Conservation (phyloP, 2,329 filamentous ascomycete species). For the Fusarium newnesense region DNA sequence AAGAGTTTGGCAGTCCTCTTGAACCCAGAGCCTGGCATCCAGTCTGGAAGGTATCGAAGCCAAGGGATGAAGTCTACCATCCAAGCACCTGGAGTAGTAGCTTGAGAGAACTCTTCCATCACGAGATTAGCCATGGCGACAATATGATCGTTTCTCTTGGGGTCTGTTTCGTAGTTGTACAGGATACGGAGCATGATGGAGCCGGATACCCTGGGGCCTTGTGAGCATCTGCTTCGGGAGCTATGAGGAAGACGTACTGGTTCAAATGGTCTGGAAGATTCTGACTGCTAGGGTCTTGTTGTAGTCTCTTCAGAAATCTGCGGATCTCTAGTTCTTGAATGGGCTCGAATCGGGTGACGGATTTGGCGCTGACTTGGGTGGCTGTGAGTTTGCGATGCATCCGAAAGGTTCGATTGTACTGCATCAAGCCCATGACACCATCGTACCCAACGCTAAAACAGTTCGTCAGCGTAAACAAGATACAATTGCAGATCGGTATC, state of each 20-base stretch:
- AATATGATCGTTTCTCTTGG: not conserved
- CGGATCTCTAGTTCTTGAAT: slow-evolving; percentile 5
- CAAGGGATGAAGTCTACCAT: slow-evolving; percentile 3
- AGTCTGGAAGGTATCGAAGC: not conserved
- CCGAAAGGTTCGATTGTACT: slow-evolving; percentile 2
- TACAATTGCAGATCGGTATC: not conserved
- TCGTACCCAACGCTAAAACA: not conserved
- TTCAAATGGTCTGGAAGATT: not conserved
- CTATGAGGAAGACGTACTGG: not conserved
- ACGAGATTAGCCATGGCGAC: slow-evolving; percentile 9
- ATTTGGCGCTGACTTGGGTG: slow-evolving; percentile 16
- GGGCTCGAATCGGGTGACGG: not conserved
- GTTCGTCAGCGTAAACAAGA: not conserved
- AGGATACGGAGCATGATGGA: slow-evolving; percentile 23
- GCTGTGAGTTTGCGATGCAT: slow-evolving; percentile 21
- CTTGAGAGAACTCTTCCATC: slow-evolving; percentile 21
- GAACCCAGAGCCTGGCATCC: slow-evolving; percentile 8
- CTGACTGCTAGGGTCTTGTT: not conserved
- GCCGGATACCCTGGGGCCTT: not conserved
- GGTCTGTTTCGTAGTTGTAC: slow-evolving; percentile 10
- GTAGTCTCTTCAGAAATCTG: not conserved
- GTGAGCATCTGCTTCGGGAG: not conserved
- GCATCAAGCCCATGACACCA: slow-evolving; percentile 21
- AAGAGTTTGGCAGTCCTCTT: slow-evolving; percentile 2
- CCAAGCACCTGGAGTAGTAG: slow-evolving; percentile 13